Evolutionary conservation across 2,329 filamentous ascomycete species (phyloP).

Genomic region (Trichoderma asperellum): DNA sequence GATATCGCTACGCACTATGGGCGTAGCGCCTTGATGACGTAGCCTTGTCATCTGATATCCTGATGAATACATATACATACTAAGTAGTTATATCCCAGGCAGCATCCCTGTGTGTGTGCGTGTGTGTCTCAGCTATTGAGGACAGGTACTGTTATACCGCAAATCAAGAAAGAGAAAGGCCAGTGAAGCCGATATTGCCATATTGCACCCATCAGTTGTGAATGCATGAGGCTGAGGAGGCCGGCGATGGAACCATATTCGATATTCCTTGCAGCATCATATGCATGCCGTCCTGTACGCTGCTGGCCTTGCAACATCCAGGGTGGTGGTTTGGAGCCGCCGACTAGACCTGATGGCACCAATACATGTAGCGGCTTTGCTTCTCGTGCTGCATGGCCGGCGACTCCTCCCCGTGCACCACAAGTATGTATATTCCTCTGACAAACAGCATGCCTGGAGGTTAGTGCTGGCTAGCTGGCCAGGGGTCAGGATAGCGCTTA

Average conservation of each 20-base stretch:
- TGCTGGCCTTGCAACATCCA: neutral
- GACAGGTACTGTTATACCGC: no score
- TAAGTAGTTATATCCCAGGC: neutral
- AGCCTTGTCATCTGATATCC: neutral
- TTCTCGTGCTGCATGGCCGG: neutral
- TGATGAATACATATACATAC: neutral
- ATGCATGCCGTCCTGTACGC: neutral
- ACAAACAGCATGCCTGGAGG: neutral
- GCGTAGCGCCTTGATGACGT: neutral
- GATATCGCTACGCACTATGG: neutral
- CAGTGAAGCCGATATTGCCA: neutral
- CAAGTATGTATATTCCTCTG: neutral
- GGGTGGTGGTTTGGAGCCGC: neutral
- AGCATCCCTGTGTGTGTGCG: neutral
- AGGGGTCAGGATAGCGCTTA: conserved; percentile 24
- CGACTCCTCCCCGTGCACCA: neutral
- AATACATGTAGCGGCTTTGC: neutral
- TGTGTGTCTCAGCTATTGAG: neutral
- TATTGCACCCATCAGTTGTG: neutral
- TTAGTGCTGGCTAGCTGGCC: conserved; percentile 1
- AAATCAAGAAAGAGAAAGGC: neutral
- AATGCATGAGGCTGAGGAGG: conserved; percentile 4
- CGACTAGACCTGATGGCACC: neutral
- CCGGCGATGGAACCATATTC: neutral
- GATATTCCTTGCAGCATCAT: conserved; percentile 7